A percentile compares a stretch with the other conserved stretches of the same genome.
These are phyloP conservation scores for Exobasidium rhododendri DNA, from an alignment of 1,284 basidiomycete species.

Conservation along the genomic window DNA sequence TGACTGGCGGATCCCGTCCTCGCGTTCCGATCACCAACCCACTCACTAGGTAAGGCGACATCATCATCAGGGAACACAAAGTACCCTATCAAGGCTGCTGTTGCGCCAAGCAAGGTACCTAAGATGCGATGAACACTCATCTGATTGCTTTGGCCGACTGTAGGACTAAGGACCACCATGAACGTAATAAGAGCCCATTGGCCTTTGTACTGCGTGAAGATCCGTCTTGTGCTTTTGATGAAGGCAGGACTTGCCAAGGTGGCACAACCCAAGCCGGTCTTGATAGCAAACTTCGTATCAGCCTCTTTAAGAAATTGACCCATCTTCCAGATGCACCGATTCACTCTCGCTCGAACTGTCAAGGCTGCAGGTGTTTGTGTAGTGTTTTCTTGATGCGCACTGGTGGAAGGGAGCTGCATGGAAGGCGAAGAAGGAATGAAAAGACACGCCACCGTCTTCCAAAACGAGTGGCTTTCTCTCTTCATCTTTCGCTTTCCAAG, in stretches of 20 bases:
- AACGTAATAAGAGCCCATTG: constrained; percentile 89
- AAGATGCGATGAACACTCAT: constrained; percentile 44
- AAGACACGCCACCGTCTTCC: not conserved
- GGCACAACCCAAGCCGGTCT: constrained; percentile 69
- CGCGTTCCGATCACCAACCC: no score
- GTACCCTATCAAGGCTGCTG: constrained; percentile 70
- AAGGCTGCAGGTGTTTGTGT: constrained; percentile 67
- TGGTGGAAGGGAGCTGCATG: constrained; percentile 69
- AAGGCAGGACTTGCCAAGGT: constrained; percentile 81
- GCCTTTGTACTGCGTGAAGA: constrained; percentile 76
- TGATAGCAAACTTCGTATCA: constrained; percentile 82
- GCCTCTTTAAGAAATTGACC: constrained; percentile 69
- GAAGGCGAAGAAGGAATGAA: not conserved
- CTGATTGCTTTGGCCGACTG: constrained; percentile 49
- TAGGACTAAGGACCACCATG: constrained; percentile 59
- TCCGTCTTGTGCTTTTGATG: constrained; percentile 70
- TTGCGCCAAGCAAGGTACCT: constrained; percentile 64
- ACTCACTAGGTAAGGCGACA: constrained; percentile 62
- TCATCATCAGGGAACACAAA: constrained; percentile 69
- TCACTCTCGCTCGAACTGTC: constrained; percentile 31
- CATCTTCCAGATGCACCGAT: constrained; percentile 69
- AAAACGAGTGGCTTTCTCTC: not conserved
- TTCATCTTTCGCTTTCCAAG: not conserved
- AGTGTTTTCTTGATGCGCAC: constrained; percentile 76
- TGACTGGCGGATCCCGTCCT: no score